These are phyloP conservation scores for Aspergillus novoparasiticus DNA, from an alignment of 2,329 filamentous ascomycete genomes.

Conservation along the genomic window DNA sequence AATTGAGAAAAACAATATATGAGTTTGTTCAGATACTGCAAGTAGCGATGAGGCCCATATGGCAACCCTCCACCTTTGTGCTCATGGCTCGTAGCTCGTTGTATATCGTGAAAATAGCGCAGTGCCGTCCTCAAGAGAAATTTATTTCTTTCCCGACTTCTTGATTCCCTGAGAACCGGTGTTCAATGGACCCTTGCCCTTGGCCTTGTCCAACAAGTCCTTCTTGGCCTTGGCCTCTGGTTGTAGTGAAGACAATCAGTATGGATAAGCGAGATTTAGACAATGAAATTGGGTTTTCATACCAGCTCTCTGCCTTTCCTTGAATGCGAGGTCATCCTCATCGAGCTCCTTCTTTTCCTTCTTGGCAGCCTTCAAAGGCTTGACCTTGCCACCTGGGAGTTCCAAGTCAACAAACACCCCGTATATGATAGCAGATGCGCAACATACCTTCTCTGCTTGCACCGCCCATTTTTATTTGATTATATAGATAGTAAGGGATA, in stretches of 20 bases:
- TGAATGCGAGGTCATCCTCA: slow-evolving; percentile 82
- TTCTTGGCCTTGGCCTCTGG: slow-evolving; percentile 82
- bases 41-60: slow-evolving; percentile 19
- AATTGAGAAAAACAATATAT: slow-evolving; percentile 9
- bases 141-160: slow-evolving; percentile 96
- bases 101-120: slow-evolving; percentile 22
- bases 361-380: slow-evolving; percentile 87
- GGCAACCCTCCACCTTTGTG: slow-evolving; percentile 16
- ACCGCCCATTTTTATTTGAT: slow-evolving; percentile 61
- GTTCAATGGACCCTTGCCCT: slow-evolving; percentile 86
- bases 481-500: slow-evolving; percentile 9
- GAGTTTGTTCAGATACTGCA: slow-evolving; percentile 4
- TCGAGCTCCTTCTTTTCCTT: slow-evolving; percentile 81
- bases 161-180: slow-evolving; percentile 87
- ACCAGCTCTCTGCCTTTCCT: slow-evolving; percentile 84
- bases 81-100: slow-evolving; percentile 27
- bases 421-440: neutral
- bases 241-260: slow-evolving; percentile 8
- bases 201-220: slow-evolving; percentile 77
- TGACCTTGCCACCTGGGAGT: slow-evolving; percentile 72
- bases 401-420: neutral
- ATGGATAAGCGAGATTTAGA: neutral
- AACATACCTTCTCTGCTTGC: slow-evolving; percentile 65
- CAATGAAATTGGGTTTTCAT: slow-evolving; percentile 39
- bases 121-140: neutral